These are phyloP conservation scores for Pseudopyrenochaeta lycopersici DNA, from an alignment of 2,329 filamentous ascomycete species.

Conservation along the genomic window DNA sequence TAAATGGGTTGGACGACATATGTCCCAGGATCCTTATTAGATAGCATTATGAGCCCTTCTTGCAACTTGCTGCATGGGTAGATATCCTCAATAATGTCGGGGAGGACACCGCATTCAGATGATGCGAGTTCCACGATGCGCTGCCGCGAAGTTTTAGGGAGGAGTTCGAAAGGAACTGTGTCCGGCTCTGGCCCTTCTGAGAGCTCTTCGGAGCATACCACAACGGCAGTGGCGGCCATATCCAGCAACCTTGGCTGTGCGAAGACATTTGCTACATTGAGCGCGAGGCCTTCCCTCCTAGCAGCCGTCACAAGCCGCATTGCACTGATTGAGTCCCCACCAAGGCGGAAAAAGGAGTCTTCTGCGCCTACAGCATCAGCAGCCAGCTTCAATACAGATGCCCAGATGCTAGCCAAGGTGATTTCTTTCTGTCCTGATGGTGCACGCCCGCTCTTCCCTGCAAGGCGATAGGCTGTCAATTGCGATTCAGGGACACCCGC, in stretches of 20 bases:
- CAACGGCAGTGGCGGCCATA: slow-evolving; percentile 46
- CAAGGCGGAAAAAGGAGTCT: slow-evolving; percentile 58
- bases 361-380: slow-evolving; percentile 51
- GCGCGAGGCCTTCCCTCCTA: slow-evolving; percentile 49
- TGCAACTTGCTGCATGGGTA: slow-evolving; percentile 45
- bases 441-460: slow-evolving; percentile 39
- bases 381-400: slow-evolving; percentile 49
- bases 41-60: slow-evolving; percentile 43
- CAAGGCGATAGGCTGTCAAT: slow-evolving; percentile 34
- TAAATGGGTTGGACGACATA: slow-evolving; percentile 53
- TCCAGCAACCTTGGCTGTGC: slow-evolving; percentile 53
- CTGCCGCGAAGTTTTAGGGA: slow-evolving; percentile 23
- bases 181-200: slow-evolving; percentile 18
- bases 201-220: slow-evolving; percentile 33
- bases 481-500: slow-evolving; percentile 41
- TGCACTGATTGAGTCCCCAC: slow-evolving; percentile 58
- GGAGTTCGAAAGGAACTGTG: slow-evolving; percentile 34
- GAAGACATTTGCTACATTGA: slow-evolving; percentile 57
- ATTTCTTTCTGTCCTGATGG: slow-evolving; percentile 35
- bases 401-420: slow-evolving; percentile 48
- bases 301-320: slow-evolving; percentile 56
- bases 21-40: slow-evolving; percentile 40
- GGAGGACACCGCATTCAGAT: slow-evolving; percentile 36
- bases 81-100: slow-evolving; percentile 38
- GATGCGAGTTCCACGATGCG: slow-evolving; percentile 35